phyloP scores from a whole-genome alignment of 495 filamentous ascomycete species.

The Penicillium simplicissimum region DNA sequence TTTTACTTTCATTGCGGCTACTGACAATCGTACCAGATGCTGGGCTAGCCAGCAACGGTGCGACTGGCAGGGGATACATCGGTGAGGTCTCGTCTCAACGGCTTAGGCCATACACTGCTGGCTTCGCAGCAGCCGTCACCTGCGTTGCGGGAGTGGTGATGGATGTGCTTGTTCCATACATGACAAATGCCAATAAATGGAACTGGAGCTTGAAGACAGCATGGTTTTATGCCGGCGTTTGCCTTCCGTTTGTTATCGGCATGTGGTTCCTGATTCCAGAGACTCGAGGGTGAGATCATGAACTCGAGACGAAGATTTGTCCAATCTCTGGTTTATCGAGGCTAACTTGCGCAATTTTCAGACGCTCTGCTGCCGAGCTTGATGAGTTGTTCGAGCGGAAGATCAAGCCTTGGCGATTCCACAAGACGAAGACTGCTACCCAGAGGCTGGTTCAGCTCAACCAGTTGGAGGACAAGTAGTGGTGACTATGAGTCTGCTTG shows the following conservation, averaged over 20 bases:
- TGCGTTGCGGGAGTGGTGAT: neutral
- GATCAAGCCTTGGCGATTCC: neutral
- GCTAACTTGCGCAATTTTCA: neutral
- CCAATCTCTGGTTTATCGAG: neutral
- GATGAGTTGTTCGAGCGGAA: neutral
- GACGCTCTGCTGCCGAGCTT: neutral
- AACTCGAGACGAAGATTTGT: neutral
- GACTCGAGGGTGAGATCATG: neutral
- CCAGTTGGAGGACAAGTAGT: neutral
- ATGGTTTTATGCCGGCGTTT: neutral
- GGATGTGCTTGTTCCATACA: neutral
- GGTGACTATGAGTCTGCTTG: neutral
- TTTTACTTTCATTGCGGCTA: neutral
- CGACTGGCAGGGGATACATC: neutral
- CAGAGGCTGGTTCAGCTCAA: neutral
- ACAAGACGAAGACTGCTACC: neutral
- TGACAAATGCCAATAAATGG: neutral
- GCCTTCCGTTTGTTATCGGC: neutral
- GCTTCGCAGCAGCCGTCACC: neutral
- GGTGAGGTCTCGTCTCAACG: neutral
- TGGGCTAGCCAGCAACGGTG: neutral
- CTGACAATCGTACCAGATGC: neutral
- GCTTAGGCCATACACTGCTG: neutral
- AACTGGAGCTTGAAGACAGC: neutral
- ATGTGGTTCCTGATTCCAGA: neutral